Percentiles rank a stretch among this genome's conserved stretches.
Evolutionary conservation across 805 yeast genomes (phyloP).

Genomic region (Teunomyces stri): DNA sequence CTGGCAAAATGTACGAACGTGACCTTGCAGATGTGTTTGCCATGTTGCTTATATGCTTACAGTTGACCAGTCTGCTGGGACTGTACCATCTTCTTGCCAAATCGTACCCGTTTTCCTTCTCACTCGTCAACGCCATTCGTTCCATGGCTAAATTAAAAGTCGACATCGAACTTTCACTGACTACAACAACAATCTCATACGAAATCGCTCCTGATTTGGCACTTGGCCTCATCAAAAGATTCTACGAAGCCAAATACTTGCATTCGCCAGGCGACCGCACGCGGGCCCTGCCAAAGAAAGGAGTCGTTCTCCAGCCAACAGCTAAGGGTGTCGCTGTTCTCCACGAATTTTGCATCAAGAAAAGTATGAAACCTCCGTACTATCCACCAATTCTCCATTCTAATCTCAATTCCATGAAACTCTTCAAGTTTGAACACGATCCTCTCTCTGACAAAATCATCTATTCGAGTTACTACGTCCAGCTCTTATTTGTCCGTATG

Average conservation of each 20-base stretch:
- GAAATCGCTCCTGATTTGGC: constrained; percentile 46
- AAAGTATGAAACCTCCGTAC: constrained; percentile 45
- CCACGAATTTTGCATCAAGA: constrained; percentile 53
- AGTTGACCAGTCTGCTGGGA: constrained; percentile 12
- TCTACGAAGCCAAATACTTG: constrained; percentile 59
- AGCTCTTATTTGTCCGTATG: constrained; percentile 57
- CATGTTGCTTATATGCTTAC: constrained; percentile 41
- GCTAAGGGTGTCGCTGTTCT: constrained; percentile 84
- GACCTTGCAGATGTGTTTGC: constrained; percentile 64
- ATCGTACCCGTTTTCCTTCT: constrained; percentile 52
- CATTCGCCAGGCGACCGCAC: constrained; percentile 81
- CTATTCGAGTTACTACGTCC: constrained; percentile 62
- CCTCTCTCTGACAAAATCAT: constrained; percentile 54
- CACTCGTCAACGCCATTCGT: constrained; percentile 48
- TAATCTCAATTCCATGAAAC: constrained; percentile 65
- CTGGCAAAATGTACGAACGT: constrained; percentile 50
- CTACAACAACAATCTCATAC: constrained; percentile 56
- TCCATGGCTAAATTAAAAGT: constrained; percentile 51
- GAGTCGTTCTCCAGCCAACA: constrained; percentile 69
- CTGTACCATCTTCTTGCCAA: constrained; percentile 15
- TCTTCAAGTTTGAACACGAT: constrained; percentile 67
- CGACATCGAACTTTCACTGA: constrained; percentile 45
- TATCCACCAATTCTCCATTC: constrained; percentile 53
- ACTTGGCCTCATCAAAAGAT: constrained; percentile 42
- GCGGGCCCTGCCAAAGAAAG: constrained; percentile 41